Percentiles rank a stretch among this genome's conserved stretches.
Conservation (phyloP, 2,329 filamentous ascomycete species). For the Graphilbum ipis-grandicollis region DNA sequence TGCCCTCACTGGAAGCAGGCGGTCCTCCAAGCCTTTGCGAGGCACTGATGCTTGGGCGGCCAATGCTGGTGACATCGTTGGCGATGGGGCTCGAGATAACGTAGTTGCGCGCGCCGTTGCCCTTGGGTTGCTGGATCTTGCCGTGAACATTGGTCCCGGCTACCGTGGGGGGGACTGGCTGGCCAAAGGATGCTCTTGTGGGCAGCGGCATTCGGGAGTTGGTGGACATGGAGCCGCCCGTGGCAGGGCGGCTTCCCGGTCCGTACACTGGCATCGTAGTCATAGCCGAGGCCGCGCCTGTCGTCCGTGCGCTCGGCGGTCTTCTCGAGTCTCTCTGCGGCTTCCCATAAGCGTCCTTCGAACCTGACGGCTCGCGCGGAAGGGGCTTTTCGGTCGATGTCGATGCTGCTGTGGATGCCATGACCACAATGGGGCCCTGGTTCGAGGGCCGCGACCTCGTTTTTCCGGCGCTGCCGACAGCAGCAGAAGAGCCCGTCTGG, state of each 20-base stretch:
- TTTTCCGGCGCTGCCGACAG: slow-evolving; percentile 19
- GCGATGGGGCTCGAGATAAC: slow-evolving; percentile 52
- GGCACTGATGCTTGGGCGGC: slow-evolving; percentile 45
- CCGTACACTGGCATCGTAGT: slow-evolving; percentile 30
- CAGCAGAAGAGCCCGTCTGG: slow-evolving; percentile 8
- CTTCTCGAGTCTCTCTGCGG: slow-evolving; percentile 20
- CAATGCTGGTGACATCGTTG: slow-evolving; percentile 33
- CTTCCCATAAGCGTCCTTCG: slow-evolving; percentile 24
- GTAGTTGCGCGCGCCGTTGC: slow-evolving; percentile 41
- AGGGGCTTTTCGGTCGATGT: slow-evolving; percentile 41
- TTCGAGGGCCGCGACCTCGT: slow-evolving; percentile 36
- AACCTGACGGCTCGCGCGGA: slow-evolving; percentile 35
- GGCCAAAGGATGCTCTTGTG: slow-evolving; percentile 61
- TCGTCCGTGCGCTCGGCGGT: slow-evolving; percentile 28
- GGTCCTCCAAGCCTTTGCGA: slow-evolving; percentile 38
- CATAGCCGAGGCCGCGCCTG: slow-evolving; percentile 18
- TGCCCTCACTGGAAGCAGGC: slow-evolving; percentile 27
- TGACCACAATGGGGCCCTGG: slow-evolving; percentile 33
- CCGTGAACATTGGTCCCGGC: slow-evolving; percentile 81
- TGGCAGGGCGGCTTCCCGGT: slow-evolving; percentile 48
- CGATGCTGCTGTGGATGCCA: slow-evolving; percentile 11
- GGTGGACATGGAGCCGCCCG: slow-evolving; percentile 62
- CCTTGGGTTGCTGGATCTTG: slow-evolving; percentile 64
- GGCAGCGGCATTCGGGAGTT: slow-evolving; percentile 45
- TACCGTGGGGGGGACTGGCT: slow-evolving; percentile 72